Conservation (phyloP, 257 asterid species). For the Forsythia suspensa region DNA sequence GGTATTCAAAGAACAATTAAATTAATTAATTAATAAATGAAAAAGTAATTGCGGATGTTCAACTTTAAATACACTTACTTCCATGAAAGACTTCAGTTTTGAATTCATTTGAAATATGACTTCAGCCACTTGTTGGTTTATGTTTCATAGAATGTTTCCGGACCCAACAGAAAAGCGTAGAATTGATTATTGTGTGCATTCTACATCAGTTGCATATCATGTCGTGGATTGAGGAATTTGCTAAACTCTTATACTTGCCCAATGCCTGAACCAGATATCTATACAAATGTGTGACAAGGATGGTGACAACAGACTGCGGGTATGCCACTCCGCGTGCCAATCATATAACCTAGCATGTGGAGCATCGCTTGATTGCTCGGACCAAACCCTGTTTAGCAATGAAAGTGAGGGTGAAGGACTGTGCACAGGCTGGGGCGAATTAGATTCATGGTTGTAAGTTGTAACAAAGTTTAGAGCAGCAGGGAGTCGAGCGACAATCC, state of each 20-base stretch:
- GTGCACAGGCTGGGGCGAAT: conserved; percentile 98
- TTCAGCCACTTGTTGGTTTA: neutral
- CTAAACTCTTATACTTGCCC: neutral
- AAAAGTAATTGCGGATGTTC: too few species aligned
- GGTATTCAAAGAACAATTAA: too few species aligned
- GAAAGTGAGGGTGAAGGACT: conserved; percentile 88
- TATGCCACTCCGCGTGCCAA: conserved; percentile 96
- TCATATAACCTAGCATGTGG: conserved; percentile 94
- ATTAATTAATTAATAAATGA: too few species aligned
- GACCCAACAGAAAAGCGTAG: neutral
- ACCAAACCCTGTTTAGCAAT: conserved; percentile 87
- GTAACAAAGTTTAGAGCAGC: conserved; percentile 19
- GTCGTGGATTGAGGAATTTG: neutral
- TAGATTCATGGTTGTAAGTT: conserved; percentile 80
- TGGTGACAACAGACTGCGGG: conserved; percentile 90
- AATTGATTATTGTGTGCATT: neutral
- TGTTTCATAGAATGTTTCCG: neutral
- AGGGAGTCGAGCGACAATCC: neutral
- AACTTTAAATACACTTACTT: too few species aligned
- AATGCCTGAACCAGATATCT: conserved; percentile 65
- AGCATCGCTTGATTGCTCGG: conserved; percentile 95
- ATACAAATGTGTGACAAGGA: conserved; percentile 90
- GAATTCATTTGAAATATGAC: too few species aligned
- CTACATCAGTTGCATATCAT: neutral
- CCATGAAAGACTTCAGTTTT: too few species aligned